Percentiles rank a stretch among this genome's conserved stretches.
phyloP scores from a whole-genome alignment of 352 stramenopile species.

The Globisporangium heterothallicum region DNA sequence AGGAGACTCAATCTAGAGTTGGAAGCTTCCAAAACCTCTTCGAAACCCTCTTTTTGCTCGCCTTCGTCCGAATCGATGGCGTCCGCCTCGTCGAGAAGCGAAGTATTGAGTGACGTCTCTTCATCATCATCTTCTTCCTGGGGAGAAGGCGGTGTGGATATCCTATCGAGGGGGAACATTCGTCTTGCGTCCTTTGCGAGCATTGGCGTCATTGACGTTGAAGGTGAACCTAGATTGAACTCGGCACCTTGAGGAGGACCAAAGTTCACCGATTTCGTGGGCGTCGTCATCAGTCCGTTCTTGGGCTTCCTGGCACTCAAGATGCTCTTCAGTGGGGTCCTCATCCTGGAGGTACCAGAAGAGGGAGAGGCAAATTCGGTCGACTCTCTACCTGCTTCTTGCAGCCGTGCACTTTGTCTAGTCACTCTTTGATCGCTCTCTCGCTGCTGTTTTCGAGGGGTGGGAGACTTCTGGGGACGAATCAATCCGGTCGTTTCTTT shows the following conservation, averaged over 20 bases:
- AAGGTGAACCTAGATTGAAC: slow-evolving; percentile 75
- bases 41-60: slow-evolving; percentile 19
- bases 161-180: slow-evolving; percentile 62
- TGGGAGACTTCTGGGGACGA: slow-evolving; percentile 16
- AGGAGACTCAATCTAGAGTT: slow-evolving; percentile 26
- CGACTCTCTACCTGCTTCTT: slow-evolving; percentile 6
- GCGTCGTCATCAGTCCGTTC: slow-evolving; percentile 38
- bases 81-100: slow-evolving; percentile 74
- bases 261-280: slow-evolving; percentile 83
- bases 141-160: slow-evolving; percentile 11
- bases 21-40: slow-evolving; percentile 3
- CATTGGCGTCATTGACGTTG: slow-evolving; percentile 86
- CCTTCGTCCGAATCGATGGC: slow-evolving; percentile 38
- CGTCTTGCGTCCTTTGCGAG: slow-evolving; percentile 40
- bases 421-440: not conserved
- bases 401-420: not conserved
- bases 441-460: slow-evolving; percentile 10
- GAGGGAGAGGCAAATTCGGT: slow-evolving; percentile 13
- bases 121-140: slow-evolving; percentile 60
- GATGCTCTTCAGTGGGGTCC: slow-evolving; percentile 68
- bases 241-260: slow-evolving; percentile 69
- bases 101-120: slow-evolving; percentile 82
- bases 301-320: slow-evolving; percentile 66
- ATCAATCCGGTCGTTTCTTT: slow-evolving; percentile 9
- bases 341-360: slow-evolving; percentile 14